Conservation (phyloP, 2,329 filamentous ascomycete genomes). For the Neonectria sp. region DNA sequence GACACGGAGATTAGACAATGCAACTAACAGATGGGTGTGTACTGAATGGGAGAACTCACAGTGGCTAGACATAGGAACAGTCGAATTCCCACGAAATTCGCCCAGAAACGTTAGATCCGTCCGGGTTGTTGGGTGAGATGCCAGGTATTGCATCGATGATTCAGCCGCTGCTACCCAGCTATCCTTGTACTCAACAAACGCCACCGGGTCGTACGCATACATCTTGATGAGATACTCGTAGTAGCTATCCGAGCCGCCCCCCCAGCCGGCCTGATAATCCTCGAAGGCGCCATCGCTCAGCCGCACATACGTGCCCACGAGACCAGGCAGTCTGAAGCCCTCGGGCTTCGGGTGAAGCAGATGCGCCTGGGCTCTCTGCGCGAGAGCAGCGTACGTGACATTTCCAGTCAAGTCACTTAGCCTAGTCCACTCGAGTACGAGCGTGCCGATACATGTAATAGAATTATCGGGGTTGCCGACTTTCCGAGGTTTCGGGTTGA, state of each 20-base stretch:
- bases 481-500: constrained; percentile 17
- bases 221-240: constrained; percentile 44
- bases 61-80: constrained; percentile 29
- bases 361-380: constrained; percentile 32
- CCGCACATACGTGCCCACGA: constrained; percentile 30
- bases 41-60: constrained; percentile 1
- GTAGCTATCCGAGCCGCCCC: constrained; percentile 40
- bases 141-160: constrained; percentile 32
- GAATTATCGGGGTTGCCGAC: constrained; percentile 39
- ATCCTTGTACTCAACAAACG: constrained; percentile 28
- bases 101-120: constrained; percentile 29
- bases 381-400: constrained; percentile 30
- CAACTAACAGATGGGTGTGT: background rate
- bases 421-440: constrained; percentile 41
- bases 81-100: constrained; percentile 30
- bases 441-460: constrained; percentile 36
- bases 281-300: constrained; percentile 29
- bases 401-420: constrained; percentile 36
- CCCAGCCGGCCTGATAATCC: constrained; percentile 40
- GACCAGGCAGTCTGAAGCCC: constrained; percentile 30
- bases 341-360: constrained; percentile 34
- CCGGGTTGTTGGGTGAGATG: constrained; percentile 26
- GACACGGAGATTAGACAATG: background rate
- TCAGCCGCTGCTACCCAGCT: constrained; percentile 32
- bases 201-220: constrained; percentile 39